Conservation (phyloP, 192 early-diverging fungal genomes). For the Linnemannia elongata region DNA sequence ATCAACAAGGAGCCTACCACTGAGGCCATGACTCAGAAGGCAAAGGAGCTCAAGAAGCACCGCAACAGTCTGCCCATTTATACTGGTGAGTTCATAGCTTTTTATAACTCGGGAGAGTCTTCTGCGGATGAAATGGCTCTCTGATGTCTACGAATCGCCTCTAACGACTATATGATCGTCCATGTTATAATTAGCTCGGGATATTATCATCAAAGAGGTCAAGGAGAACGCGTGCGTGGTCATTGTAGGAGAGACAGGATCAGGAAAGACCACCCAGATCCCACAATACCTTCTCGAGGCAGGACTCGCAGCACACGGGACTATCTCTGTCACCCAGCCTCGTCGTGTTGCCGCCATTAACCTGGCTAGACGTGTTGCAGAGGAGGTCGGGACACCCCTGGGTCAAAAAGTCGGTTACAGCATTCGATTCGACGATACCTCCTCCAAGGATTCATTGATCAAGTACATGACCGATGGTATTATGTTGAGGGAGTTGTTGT, state of each 20-base stretch:
- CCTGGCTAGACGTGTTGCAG: conserved; percentile 82
- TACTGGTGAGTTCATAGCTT: conserved; percentile 14
- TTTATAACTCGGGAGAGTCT: not conserved
- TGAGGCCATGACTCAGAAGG: conserved; percentile 32
- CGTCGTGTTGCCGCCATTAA: conserved; percentile 88
- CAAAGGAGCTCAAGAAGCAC: conserved; percentile 47
- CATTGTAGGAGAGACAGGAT: conserved; percentile 98
- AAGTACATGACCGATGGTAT: conserved; percentile 99
- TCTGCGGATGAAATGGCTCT: not conserved
- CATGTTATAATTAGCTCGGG: conserved; percentile 17
- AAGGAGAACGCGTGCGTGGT: conserved; percentile 94
- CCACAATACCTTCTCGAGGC: conserved; percentile 91
- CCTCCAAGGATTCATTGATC: conserved; percentile 81
- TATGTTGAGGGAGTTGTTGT: conserved; percentile 91
- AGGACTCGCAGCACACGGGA: conserved; percentile 71
- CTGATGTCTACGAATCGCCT: too few species aligned
- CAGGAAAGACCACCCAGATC: conserved; percentile 99
- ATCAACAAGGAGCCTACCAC: conserved; percentile 36
- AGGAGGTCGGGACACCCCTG: conserved; percentile 80
- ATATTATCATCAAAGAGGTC: conserved; percentile 79
- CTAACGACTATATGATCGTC: not conserved
- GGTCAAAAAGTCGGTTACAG: conserved; percentile 92
- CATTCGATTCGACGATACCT: conserved; percentile 96
- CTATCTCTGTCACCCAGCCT: conserved; percentile 88
- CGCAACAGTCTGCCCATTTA: conserved; percentile 41